Evolutionary conservation across 305 asterid genomes (phyloP), one percentile per base, ranked within the genome.

Genomic region (Fraxinus floribunda): DNA sequence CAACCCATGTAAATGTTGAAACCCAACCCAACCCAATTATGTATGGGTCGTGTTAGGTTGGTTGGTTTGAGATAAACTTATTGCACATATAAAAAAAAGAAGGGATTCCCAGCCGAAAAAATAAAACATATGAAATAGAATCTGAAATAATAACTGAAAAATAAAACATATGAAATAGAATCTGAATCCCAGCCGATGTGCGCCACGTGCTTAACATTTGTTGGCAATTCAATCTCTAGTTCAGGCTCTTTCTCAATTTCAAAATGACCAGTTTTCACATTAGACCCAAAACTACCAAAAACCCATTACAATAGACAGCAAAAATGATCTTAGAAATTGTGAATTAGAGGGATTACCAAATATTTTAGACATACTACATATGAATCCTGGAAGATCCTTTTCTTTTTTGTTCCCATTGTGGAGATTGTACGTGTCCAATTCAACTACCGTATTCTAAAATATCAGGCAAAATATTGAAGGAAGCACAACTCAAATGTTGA

Each of bases 131-230:
- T 26, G 30, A 26, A 26, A 26, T 26, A 26, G 30, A 26, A 26
- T 26, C 30, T 26, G 26, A 24, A 24, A 24, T 24, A 24, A 24
- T 24, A 24, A 24, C 26, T 24, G 26, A 24, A 24, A 24, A 24
- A 24, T 24, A 24, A 24, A 24, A 24, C 26, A 24, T 24, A 24
- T 24, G 26, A 24, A 24, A 24, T 24, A 24, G 26, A 24, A 24
- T 24, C 26, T 24, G 26, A 24, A 46, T 85, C 88, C 81, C 83
- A 82, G 30, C 88, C 88, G 49, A 85, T 81, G 66, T 82, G 85
- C 32, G 83, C 81, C 11, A 85, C 85, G 75, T 85, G 85, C 62
- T 85, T 82, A 64, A 82, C 85, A 85, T 85, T 81, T 49, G 81
- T 85, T 34, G 88, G 88, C 24, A 38, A 57, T 29, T 85, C 81